Evolutionary conservation across 441 rosid genomes (phyloP), one percentile per base, ranked within the genome.

Genomic region (Pelargonium australe): DNA sequence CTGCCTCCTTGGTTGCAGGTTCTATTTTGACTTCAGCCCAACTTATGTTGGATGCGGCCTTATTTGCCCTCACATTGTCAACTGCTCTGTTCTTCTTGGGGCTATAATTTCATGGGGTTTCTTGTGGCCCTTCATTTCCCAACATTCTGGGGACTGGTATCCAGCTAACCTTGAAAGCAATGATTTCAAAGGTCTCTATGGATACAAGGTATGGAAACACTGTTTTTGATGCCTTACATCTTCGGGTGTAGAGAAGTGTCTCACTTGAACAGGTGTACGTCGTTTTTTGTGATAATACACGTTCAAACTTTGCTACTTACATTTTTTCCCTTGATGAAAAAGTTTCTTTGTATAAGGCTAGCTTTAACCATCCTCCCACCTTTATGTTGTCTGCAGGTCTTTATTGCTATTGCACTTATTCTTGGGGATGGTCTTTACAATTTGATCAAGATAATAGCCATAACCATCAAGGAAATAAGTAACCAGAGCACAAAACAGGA

Each of bases 41-140:
- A 92, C 96, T 60, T 89, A 86, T 81, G 87, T 92, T 81, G 97
- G 97, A 75, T 89, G 95, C 65, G 97, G 97, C 63, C 95, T 92
- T 75, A 89, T 92, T 72, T 92, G 97, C 77, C 95, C 97, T 53
- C 97, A 92, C 82, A 85, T 89, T 53, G 97, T 92, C 69, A 92
- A 92, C 80, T 84, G 85, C 80, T 92, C 97, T 5, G 92, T 85
- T 77, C 92, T 92, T 82, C 84, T 89, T 7, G 96, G 97, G 68
- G 95, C 97, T 40, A 87, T 88, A 66, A 78, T 92, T 67, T 92
- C 96, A 2, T 89, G 97, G 97, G 97, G 97, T 7, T 79, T 92
- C 69, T 83, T 92, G 57, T 92, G 96, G 97, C 97, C 97, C 49
- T 80, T 84, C 79, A 75, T 92, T 68, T 83, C 95, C 63, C 70